A percentile compares a stretch with the other conserved stretches of the same genome.
These are phyloP conservation scores for Haplosporangium sp. DNA, from an alignment of 371 early-diverging fungal genomes.

Conservation along the genomic window DNA sequence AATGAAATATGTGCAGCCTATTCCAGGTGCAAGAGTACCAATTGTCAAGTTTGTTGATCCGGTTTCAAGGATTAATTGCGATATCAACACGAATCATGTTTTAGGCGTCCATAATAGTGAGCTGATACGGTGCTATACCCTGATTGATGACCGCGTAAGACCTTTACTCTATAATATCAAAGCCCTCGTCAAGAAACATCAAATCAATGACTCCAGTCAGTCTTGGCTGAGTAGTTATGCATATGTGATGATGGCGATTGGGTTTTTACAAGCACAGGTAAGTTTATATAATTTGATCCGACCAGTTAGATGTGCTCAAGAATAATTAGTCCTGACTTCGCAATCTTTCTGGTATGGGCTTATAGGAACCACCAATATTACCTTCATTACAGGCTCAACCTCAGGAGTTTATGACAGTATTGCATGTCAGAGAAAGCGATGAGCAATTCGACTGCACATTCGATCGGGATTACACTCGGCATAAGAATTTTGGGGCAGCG, in stretches of 20 bases:
- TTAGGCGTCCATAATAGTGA: constrained; percentile 79
- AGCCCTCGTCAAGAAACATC: constrained; percentile 41
- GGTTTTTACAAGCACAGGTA: constrained; percentile 50
- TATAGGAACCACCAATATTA: constrained; percentile 40
- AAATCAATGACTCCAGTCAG: constrained; percentile 46
- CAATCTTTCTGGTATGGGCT: not conserved
- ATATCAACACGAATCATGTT: constrained; percentile 82
- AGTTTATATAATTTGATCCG: not conserved
- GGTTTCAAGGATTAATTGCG: constrained; percentile 52
- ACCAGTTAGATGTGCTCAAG: too few species aligned
- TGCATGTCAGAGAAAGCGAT: constrained; percentile 12
- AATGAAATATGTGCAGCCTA: constrained; percentile 32
- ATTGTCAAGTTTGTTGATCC: constrained; percentile 54
- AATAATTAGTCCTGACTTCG: not conserved
- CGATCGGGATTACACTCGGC: constrained; percentile 28
- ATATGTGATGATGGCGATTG: constrained; percentile 54
- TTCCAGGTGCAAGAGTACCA: constrained; percentile 38
- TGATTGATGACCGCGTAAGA: constrained; percentile 79
- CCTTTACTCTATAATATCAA: constrained; percentile 79
- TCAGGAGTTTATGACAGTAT: constrained; percentile 20
- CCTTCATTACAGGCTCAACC: constrained; percentile 38
- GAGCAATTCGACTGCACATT: constrained; percentile 36
- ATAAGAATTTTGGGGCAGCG: constrained; percentile 27
- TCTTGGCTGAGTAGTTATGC: constrained; percentile 46
- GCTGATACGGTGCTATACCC: constrained; percentile 78